These are phyloP conservation scores for Hordeum marinum DNA, from an alignment of 176 grass and related monocot genomes.

Conservation along the genomic window DNA sequence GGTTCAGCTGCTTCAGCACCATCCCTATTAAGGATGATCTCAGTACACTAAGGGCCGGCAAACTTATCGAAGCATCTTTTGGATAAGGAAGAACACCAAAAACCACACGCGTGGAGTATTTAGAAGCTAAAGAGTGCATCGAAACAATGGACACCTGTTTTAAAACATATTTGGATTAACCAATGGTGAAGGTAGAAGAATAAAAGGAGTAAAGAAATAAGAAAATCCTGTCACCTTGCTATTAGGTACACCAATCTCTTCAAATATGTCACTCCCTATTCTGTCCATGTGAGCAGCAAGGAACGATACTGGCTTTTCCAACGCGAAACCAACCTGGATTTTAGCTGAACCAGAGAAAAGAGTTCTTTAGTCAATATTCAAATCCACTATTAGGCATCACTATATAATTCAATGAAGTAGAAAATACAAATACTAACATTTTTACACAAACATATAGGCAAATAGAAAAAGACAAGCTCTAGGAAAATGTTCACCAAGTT, in stretches of 20 bases:
- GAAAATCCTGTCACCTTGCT: conserved; percentile 43
- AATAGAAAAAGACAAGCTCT: not conserved
- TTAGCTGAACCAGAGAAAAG: conserved; percentile 49
- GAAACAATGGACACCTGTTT: conserved; percentile 69
- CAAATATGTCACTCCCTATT: conserved; percentile 71
- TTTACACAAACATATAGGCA: not conserved
- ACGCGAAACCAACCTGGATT: conserved; percentile 59
- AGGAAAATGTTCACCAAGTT: not conserved
- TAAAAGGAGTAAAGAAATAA: not conserved
- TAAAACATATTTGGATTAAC: conserved; percentile 20
- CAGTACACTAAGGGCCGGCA: conserved; percentile 60
- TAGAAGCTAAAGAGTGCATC: conserved; percentile 43
- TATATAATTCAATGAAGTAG: not conserved
- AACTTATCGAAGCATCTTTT: conserved; percentile 64
- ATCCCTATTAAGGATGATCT: conserved; percentile 73
- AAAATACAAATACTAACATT: not conserved
- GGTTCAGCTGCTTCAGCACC: conserved; percentile 59
- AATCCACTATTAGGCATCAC: conserved; percentile 9
- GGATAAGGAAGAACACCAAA: conserved; percentile 77
- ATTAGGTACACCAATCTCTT: conserved; percentile 75
- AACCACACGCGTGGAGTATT: conserved; percentile 56
- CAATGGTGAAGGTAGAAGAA: not conserved
- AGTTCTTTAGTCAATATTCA: not conserved
- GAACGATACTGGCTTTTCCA: conserved; percentile 55
- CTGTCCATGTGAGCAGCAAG: conserved; percentile 47